Evolutionary conservation across 2,329 filamentous ascomycete species (phyloP), one percentile per base, ranked within the genome.

Genomic region (Curvularia sp.): DNA sequence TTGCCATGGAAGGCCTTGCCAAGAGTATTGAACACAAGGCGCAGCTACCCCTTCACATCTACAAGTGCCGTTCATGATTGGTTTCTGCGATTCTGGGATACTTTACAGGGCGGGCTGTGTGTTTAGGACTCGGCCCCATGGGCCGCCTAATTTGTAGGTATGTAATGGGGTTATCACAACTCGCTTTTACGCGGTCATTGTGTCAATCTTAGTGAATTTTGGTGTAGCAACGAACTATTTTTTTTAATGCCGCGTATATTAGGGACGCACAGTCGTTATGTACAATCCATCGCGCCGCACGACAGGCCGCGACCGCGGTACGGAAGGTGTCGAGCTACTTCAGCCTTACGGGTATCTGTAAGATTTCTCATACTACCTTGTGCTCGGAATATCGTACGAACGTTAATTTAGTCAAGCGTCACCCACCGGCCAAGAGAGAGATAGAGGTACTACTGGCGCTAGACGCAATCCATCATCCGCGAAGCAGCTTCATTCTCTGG

Each of bases 261-360:
- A 13, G 18, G 18, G 12, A 2, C 18, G n/a, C 18, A n/a, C 22
- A 44, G 42, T 31, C 6, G 26, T 28, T 13, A 48, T 35, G 30
- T 48, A 35, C 31, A 18, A 35, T 9, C 20, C 20, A 15, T 24
- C 30, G n/a, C 24, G n/a, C 28, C 38, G 12, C 38, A 12, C 2
- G 10, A 41, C 15, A 3, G 7, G n/a, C 30, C 22, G 38, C 49
- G 26, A 42, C n/a, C 7, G 38, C n/a, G 22, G 18, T 22, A 13
- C n/a, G 2, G 22, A 51, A 7, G 33, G 13, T 8, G 39, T 42
- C 7, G 49, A 51, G 49, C n/a, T 33, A 13, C n/a, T 51, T 6
- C 49, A 51, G 49, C 26, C 38, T 20, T 10, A 51, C 13, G 49
- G n/a, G 49, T 6, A 28, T 44, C 42, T 6, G 24, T 28, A 44